A percentile compares a stretch with the other conserved stretches of the same genome.
Evolutionary conservation across 176 grass and related monocot genomes (phyloP).

Genomic region (Chloris gayana): DNA sequence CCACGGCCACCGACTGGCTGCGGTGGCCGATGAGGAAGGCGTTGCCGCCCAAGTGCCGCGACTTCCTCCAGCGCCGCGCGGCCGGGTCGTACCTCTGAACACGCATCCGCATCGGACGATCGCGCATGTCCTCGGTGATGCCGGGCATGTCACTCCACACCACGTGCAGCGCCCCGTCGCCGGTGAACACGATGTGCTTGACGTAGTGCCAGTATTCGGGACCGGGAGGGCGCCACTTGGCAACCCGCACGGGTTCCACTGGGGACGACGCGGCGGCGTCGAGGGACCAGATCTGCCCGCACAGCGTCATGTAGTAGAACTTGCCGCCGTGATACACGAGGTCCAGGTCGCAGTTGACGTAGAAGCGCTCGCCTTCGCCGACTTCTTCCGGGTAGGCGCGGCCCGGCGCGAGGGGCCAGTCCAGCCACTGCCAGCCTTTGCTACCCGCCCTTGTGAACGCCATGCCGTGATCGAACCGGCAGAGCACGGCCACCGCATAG

Average conservation of each 20-base stretch:
- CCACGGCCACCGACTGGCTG: neutral
- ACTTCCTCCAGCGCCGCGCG: neutral
- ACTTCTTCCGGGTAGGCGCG: neutral
- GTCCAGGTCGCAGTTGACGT: slow-evolving; percentile 16
- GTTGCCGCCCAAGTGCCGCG: slow-evolving; percentile 3
- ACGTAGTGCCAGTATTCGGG: neutral
- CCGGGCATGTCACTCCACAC: slow-evolving; percentile 26
- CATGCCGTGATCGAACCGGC: neutral
- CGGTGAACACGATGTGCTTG: neutral
- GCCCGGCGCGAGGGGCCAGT: neutral
- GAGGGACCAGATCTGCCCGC: slow-evolving; percentile 10
- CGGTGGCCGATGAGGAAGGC: slow-evolving; percentile 1
- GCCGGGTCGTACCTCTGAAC: neutral
- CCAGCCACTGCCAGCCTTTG: neutral
- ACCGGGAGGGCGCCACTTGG: neutral
- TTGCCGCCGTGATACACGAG: neutral
- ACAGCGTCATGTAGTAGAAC: slow-evolving; percentile 26
- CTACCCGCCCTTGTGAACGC: neutral
- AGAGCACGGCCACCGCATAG: neutral
- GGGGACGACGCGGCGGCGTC: neutral
- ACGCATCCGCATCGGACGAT: neutral
- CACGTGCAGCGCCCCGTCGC: slow-evolving; percentile 12
- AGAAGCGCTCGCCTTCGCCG: neutral
- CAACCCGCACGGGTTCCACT: neutral
- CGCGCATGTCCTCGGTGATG: neutral